phyloP scores from a whole-genome alignment of 179 eudicot species.

The Vitellaria paradoxa region DNA sequence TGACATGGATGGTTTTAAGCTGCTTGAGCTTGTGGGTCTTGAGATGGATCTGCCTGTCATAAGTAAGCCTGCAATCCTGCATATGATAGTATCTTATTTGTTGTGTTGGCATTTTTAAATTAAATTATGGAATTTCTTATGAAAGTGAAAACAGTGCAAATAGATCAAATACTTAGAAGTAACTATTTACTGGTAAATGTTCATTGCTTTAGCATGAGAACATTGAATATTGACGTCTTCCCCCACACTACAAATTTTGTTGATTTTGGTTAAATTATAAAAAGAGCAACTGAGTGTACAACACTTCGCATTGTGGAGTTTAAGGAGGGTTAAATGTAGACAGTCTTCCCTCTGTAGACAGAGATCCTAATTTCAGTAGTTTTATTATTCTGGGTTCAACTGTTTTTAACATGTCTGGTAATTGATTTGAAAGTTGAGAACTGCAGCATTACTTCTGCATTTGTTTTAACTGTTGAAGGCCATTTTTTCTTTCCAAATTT shows the following conservation, averaged over 20 bases:
- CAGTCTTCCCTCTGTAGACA: no score
- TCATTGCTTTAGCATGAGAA: conserved; percentile 6
- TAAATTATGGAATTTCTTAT: background rate
- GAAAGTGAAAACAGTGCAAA: background rate
- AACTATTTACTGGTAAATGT: background rate
- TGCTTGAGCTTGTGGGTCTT: conserved; percentile 85
- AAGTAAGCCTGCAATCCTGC: conserved; percentile 40
- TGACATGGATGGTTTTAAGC: conserved; percentile 92
- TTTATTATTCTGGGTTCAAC: background rate
- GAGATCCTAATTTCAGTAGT: no score
- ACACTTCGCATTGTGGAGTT: no score
- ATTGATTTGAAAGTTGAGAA: background rate
- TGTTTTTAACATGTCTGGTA: background rate
- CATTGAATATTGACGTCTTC: background rate
- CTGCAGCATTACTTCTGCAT: background rate
- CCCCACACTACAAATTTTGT: no score
- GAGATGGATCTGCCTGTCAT: conserved; percentile 93
- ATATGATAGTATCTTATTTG: background rate
- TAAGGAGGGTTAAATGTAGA: no score
- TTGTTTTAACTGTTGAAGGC: background rate
- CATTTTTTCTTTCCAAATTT: background rate
- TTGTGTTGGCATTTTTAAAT: background rate
- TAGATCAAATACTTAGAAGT: background rate
- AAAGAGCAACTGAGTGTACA: no score
- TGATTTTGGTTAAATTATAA: no score